These are phyloP conservation scores for Parastagonospora avenae DNA, from an alignment of 2,329 filamentous ascomycete genomes.

Conservation along the genomic window DNA sequence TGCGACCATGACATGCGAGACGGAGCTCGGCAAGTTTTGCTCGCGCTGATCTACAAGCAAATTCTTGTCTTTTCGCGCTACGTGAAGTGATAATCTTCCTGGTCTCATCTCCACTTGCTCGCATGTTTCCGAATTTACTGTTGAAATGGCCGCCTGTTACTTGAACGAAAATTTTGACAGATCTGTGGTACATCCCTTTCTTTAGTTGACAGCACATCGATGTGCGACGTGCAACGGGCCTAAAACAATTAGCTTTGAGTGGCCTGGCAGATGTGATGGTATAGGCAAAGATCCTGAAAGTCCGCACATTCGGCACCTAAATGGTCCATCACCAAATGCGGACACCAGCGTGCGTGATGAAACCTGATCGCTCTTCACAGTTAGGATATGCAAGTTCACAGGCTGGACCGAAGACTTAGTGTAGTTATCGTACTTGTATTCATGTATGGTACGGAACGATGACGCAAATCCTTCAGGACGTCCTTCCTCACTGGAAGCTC, in stretches of 20 bases:
- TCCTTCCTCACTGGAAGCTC: slow-evolving; percentile 49
- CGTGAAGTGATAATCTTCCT: not conserved
- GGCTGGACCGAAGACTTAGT: too few species aligned
- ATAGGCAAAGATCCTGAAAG: too few species aligned
- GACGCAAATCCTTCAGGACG: too few species aligned
- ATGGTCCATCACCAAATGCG: too few species aligned
- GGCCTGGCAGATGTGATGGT: too few species aligned
- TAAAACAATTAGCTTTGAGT: slow-evolving; percentile 1
- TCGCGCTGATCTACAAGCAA: not conserved
- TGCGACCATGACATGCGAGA: slow-evolving; percentile 15
- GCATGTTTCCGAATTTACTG: not conserved
- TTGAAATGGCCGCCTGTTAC: not conserved
- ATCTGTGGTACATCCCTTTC: not conserved
- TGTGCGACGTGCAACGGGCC: not conserved
- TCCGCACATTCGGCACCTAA: too few species aligned
- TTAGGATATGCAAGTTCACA: too few species aligned
- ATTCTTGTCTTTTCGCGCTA: not conserved
- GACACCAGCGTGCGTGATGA: too few species aligned
- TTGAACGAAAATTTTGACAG: not conserved
- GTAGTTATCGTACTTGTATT: too few species aligned
- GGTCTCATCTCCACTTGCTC: not conserved
- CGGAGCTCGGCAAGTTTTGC: slow-evolving; percentile 2
- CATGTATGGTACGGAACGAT: too few species aligned
- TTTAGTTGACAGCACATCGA: not conserved
- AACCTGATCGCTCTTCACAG: too few species aligned